A percentile compares a stretch with the other conserved stretches of the same genome.
phyloP scores from a whole-genome alignment of 371 early-diverging fungal species.

The Mortierella sp. region DNA sequence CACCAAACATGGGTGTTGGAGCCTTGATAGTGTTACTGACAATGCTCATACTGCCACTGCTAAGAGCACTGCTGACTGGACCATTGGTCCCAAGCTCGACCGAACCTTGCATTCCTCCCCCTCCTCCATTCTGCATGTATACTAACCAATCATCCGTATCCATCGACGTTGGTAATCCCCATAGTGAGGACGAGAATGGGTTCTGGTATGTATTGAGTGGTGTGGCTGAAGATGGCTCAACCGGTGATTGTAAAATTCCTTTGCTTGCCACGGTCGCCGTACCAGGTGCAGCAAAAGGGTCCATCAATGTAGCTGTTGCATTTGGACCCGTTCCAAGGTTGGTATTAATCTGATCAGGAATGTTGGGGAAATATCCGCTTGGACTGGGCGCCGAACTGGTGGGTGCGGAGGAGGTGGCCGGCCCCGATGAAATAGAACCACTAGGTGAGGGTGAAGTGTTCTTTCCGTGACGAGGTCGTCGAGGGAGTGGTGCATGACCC shows the following conservation, averaged over 20 bases:
- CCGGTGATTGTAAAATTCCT: not conserved
- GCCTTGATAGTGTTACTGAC: not conserved
- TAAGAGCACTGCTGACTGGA: not conserved
- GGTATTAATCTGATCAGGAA: not conserved
- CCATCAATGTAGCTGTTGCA: slow-evolving; percentile 6
- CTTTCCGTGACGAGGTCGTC: slow-evolving; percentile 46
- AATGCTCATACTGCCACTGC: not conserved
- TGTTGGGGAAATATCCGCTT: slow-evolving; percentile 13
- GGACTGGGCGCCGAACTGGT: slow-evolving; percentile 4
- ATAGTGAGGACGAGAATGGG: slow-evolving; percentile 48
- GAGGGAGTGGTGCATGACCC: slow-evolving; percentile 44
- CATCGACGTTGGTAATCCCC: slow-evolving; percentile 47
- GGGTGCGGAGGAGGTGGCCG: slow-evolving; percentile 9
- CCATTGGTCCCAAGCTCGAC: not conserved
- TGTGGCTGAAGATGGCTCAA: not conserved
- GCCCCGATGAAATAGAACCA: not conserved
- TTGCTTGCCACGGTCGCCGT: slow-evolving; percentile 19
- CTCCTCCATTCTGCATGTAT: slow-evolving; percentile 46
- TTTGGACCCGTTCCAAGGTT: not conserved
- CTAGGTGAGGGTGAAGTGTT: slow-evolving; percentile 27
- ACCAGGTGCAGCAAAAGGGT: slow-evolving; percentile 43
- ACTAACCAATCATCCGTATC: slow-evolving; percentile 48
- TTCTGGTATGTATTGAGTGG: slow-evolving; percentile 28
- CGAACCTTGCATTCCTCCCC: not conserved
- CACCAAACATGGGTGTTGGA: slow-evolving; percentile 14